These are phyloP conservation scores for Pseudopyrenochaeta lycopersici DNA, from an alignment of 2,329 filamentous ascomycete species.

Conservation along the genomic window DNA sequence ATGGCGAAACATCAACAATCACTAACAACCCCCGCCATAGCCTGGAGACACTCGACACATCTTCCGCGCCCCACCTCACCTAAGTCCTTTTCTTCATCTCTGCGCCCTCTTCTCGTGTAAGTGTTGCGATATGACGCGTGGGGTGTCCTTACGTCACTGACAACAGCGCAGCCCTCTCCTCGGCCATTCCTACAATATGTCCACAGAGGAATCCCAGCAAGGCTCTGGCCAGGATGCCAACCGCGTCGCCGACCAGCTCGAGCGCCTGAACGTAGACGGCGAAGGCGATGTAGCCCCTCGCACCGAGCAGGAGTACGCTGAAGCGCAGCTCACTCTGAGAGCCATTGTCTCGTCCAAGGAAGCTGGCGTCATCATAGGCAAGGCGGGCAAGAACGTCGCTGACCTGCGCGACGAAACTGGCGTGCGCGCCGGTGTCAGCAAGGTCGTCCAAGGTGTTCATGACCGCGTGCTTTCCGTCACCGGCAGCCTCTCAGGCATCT, in stretches of 20 bases:
- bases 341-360: conserved; percentile 99
- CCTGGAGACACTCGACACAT: conserved; percentile 6
- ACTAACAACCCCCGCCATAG: conserved; percentile 16
- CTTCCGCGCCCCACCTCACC: conserved; percentile 12
- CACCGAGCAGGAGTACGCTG: conserved; percentile 96
- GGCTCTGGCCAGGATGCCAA: conserved; percentile 42
- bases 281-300: conserved; percentile 80
- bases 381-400: conserved; percentile 97
- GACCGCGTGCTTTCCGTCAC: conserved; percentile 97
- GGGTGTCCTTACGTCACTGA: conserved; percentile 39
- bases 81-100: conserved; percentile 5
- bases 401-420: conserved; percentile 97
- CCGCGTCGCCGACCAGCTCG: conserved; percentile 54
- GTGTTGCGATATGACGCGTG: conserved; percentile 22
- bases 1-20: conserved; percentile 29
- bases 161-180: conserved; percentile 32
- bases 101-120: conserved; percentile 19
- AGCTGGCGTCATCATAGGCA: conserved; percentile 98
- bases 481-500: conserved; percentile 85
- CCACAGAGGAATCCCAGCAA: conserved; percentile 50
- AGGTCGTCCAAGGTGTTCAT: conserved; percentile 96
- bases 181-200: conserved; percentile 52
- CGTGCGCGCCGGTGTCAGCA: conserved; percentile 97
- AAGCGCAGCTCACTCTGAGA: conserved; percentile 90
- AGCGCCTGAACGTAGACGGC: conserved; percentile 49